Evolutionary conservation across 441 rosid genomes (phyloP), one percentile per base, ranked within the genome.

Genomic region (Bocquillonia castaneifolia): DNA sequence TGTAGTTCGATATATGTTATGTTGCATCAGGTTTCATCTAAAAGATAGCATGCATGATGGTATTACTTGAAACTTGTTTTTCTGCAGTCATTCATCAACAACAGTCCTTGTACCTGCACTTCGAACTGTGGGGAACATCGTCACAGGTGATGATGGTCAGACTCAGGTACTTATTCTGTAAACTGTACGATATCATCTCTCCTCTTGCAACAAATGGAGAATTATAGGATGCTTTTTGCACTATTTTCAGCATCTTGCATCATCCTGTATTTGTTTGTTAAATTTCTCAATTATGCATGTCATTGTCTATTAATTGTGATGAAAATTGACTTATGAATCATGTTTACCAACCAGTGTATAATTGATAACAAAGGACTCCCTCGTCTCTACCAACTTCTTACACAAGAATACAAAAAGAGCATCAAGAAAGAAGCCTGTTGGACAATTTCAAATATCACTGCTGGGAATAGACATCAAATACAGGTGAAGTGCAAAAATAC

Each of bases 341-440:
- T 65, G 34, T 15, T n/a, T n/a, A n/a, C n/a, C n/a, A 25, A 50
- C 59, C 56, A 65, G 59, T 65, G 68, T 52, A 8, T 65, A 34
- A 65, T 65, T 36, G 68, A 65, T 59, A 65, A 65, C 3, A 57
- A 65, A 51, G 59, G 56, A 17, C 68, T 65, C 23, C 59, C 68
- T 32, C 52, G 68, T 36, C 59, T 65, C 68, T 51, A 51, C 68
- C 45, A 65, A 52, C 68, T 65, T 12, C 48, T 65, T 52, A 34
- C 68, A 17, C 68, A 65, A 51, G 52, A 50, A 47, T 65, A 51
- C 59, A 85, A 86, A 76, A 88, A 84, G 75, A 88, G 91, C 79
- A 82, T 86, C 54, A 84, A 86, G 79, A 86, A 86, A 79, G 91
- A 86, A 82, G 88, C 88, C 23, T 86, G 89, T 65, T 86, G 91